Evolutionary conservation across 139 green algal genomes (phyloP).

Genomic region (Chlorella sp.): DNA sequence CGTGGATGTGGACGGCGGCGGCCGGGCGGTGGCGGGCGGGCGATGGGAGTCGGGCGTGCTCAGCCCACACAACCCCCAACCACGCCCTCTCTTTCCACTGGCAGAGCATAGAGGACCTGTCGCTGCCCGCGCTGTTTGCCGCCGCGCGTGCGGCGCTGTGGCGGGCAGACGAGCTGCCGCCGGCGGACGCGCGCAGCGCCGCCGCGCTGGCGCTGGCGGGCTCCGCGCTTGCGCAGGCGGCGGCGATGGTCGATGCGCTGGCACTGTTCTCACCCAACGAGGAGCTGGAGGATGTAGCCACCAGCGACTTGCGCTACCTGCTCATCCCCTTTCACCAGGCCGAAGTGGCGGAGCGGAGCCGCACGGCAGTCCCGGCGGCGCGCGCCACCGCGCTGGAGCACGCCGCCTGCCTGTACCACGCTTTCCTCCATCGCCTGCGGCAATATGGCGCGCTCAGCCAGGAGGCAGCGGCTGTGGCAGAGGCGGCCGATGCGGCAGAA

Average conservation of each 20-base stretch:
- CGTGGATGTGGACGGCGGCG: too few relatives aligned
- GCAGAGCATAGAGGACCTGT: conserved; percentile 15
- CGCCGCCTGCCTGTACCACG: conserved; percentile 5
- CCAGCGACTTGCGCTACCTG: conserved; percentile 66
- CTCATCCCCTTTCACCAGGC: conserved; percentile 50
- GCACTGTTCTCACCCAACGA: conserved; percentile 80
- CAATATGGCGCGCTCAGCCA: conserved; percentile 49
- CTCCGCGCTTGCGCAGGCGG: not conserved
- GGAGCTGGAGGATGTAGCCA: conserved; percentile 71
- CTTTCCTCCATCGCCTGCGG: conserved; percentile 30
- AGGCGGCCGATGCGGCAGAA: not conserved
- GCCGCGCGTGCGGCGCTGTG: not conserved
- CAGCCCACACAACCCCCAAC: too few relatives aligned
- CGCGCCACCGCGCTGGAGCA: not conserved
- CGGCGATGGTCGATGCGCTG: conserved; percentile 20
- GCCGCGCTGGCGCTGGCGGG: not conserved
- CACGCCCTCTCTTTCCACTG: too few relatives aligned
- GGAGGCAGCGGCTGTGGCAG: conserved; percentile 10
- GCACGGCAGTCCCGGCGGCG: conserved; percentile 3
- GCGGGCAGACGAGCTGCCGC: conserved; percentile 1
- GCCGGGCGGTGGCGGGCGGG: too few relatives aligned
- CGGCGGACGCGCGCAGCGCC: not conserved
- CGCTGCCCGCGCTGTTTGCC: conserved; percentile 26
- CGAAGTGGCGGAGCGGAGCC: conserved; percentile 21
- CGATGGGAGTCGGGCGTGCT: too few relatives aligned